phyloP scores from a whole-genome alignment of 2,329 filamentous ascomycete genomes.

The Sporothrix schenckii region DNA sequence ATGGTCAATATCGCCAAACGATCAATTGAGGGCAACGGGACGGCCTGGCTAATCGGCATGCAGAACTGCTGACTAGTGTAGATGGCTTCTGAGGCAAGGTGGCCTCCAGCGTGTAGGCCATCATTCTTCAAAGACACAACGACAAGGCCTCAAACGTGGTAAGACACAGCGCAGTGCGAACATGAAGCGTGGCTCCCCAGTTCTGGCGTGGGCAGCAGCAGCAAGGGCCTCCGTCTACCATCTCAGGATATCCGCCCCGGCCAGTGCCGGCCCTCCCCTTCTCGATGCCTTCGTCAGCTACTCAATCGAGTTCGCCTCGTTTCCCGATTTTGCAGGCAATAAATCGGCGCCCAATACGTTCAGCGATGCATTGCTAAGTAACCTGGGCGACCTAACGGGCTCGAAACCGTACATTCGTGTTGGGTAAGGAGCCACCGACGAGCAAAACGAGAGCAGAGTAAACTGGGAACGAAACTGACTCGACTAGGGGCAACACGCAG shows the following conservation, averaged over 20 bases:
- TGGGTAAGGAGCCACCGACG: constrained; percentile 39
- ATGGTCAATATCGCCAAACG: background rate
- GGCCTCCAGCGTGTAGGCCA: background rate
- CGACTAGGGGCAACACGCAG: constrained; percentile 63
- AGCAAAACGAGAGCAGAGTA: background rate
- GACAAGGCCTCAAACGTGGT: background rate
- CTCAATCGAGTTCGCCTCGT: constrained; percentile 56
- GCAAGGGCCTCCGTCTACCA: constrained; percentile 18
- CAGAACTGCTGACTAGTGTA: constrained; percentile 1
- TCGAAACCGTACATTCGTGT: constrained; percentile 63
- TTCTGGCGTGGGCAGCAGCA: background rate
- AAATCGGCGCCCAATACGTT: constrained; percentile 59
- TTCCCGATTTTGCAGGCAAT: constrained; percentile 59
- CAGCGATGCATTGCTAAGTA: constrained; percentile 62
- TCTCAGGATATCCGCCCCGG: constrained; percentile 16
- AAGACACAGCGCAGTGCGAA: background rate
- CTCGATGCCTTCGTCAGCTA: constrained; percentile 46
- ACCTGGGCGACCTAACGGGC: constrained; percentile 57
- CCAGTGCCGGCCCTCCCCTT: constrained; percentile 41
- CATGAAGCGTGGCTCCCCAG: background rate
- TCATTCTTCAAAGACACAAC: too few species aligned
- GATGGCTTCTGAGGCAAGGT: background rate
- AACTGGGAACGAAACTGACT: background rate
- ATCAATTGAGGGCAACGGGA: background rate
- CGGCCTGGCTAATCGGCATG: constrained; percentile 1